Percentiles rank a stretch among this genome's conserved stretches.
These are phyloP conservation scores for Macrophomina pseudophaseolina DNA, from an alignment of 2,329 filamentous ascomycete species.

Conservation along the genomic window DNA sequence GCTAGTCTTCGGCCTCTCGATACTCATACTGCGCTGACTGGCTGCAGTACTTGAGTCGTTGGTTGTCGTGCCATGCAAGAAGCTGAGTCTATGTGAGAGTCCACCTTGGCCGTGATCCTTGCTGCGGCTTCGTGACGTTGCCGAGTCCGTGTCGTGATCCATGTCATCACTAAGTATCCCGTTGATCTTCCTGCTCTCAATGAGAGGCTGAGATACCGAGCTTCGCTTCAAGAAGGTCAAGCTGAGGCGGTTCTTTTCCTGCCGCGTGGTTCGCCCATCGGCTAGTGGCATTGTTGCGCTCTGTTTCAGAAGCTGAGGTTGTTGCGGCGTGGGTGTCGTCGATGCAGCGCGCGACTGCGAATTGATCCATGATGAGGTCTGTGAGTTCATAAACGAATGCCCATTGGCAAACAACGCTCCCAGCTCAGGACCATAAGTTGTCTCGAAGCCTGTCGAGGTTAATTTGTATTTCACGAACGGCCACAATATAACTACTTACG, in stretches of 20 bases:
- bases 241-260: constrained; percentile 47
- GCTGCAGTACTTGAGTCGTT: constrained; percentile 27
- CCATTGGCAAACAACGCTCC: constrained; percentile 45
- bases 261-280: constrained; percentile 31
- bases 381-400: constrained; percentile 37
- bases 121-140: constrained; percentile 35
- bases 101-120: constrained; percentile 34
- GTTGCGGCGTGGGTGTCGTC: constrained; percentile 13
- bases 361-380: constrained; percentile 41
- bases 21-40: constrained; percentile 32
- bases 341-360: constrained; percentile 28
- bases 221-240: constrained; percentile 46
- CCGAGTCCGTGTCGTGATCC: constrained; percentile 19
- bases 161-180: not conserved
- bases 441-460: constrained; percentile 49
- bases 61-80: constrained; percentile 33
- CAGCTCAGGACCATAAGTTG: constrained; percentile 51
- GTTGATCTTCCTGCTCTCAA: not conserved
- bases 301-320: constrained; percentile 17
- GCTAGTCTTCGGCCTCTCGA: constrained; percentile 26
- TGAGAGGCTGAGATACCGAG: constrained; percentile 27
- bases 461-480: not conserved
- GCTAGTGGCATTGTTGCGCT: constrained; percentile 2
- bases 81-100: constrained; percentile 33
- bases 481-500: constrained; percentile 57